Conservation (phyloP, 2,329 filamentous ascomycete genomes). For the Cordyceps cicadae region DNA sequence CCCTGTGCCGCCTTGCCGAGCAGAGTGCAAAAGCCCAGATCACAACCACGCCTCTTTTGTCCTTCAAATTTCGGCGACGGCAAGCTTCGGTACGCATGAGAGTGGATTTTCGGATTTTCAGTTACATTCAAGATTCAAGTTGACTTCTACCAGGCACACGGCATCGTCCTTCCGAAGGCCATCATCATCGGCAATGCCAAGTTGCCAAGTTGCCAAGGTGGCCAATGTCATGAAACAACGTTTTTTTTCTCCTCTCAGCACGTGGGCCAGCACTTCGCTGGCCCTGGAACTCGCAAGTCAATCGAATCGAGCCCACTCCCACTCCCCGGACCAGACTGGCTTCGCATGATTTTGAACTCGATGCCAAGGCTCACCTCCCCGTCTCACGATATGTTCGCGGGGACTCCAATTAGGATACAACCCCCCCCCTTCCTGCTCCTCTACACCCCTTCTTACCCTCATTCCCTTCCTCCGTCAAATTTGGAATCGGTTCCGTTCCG, state of each 20-base stretch:
- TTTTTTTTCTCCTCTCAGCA: too few species aligned
- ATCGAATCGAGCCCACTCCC: too few species aligned
- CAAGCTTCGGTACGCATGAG: too few species aligned
- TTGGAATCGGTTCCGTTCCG: constrained; percentile 2
- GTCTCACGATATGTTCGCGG: too few species aligned
- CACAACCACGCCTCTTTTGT: too few species aligned
- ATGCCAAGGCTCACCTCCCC: background rate
- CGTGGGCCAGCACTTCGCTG: too few species aligned
- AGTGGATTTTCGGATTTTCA: background rate
- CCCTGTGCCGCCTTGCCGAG: background rate
- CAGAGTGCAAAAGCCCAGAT: background rate
- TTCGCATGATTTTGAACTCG: background rate
- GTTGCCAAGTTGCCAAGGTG: background rate
- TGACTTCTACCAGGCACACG: background rate
- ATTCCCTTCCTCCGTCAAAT: background rate
- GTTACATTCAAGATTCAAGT: background rate
- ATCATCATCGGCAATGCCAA: background rate
- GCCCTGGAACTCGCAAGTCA: too few species aligned
- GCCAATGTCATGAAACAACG: background rate
- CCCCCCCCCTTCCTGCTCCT: too few species aligned
- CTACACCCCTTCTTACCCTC: too few species aligned
- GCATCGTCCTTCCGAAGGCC: too few species aligned
- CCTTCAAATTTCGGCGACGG: background rate
- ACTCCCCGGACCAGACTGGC: background rate
- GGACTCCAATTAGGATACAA: too few species aligned